Conservation (phyloP, 441 rosid genomes). For the Viola pubescens region DNA sequence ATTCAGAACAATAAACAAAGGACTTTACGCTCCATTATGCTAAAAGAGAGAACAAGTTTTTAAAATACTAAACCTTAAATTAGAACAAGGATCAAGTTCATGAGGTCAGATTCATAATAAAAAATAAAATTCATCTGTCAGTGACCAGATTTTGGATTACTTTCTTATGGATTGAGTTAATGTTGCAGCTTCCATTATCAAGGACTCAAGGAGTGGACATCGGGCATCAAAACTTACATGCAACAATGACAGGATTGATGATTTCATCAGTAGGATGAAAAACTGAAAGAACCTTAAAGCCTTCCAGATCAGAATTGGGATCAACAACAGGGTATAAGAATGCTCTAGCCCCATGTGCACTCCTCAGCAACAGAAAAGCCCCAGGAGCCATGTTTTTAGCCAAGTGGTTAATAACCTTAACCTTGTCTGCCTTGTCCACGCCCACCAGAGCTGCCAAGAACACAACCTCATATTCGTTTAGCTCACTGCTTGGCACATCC, state of each 20-base stretch:
- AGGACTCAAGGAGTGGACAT: conserved; percentile 7
- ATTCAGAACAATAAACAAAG: too few species aligned
- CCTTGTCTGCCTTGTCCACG: conserved; percentile 58
- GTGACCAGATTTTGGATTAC: too few species aligned
- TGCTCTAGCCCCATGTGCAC: conserved; percentile 77
- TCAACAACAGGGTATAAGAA: conserved; percentile 74
- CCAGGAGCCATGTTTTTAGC: conserved; percentile 65
- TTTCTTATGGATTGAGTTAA: too few species aligned
- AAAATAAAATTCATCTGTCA: too few species aligned
- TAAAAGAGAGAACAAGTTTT: too few species aligned
- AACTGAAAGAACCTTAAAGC: conserved; percentile 56
- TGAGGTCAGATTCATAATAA: too few species aligned
- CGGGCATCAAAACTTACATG: conserved; percentile 33
- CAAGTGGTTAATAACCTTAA: conserved; percentile 48
- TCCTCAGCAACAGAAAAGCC: conserved; percentile 60
- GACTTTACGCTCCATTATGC: too few species aligned
- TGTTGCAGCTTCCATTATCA: too few species aligned
- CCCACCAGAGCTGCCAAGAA: conserved; percentile 83
- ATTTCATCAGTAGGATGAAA: conserved; percentile 74
- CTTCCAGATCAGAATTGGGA: conserved; percentile 42
- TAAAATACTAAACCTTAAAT: too few species aligned
- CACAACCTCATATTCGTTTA: conserved; percentile 51
- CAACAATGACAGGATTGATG: conserved; percentile 60
- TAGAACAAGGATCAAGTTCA: too few species aligned
- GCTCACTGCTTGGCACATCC: conserved; percentile 26